phyloP scores from a whole-genome alignment of 2,329 filamentous ascomycete species.

The Ophiostoma triangulosporum region DNA sequence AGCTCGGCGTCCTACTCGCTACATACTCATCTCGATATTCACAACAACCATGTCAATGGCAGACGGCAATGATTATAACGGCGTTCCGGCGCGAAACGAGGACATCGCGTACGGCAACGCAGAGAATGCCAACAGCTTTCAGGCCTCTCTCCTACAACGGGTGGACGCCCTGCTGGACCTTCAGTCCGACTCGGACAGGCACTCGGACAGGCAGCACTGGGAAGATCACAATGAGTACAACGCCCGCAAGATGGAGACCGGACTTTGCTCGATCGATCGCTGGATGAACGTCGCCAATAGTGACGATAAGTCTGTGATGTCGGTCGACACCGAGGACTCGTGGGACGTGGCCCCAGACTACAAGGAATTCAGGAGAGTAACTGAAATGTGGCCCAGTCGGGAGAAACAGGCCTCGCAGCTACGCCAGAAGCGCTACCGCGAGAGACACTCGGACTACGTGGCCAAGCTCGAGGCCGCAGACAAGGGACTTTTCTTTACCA shows the following conservation, averaged over 20 bases:
- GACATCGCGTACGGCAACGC: neutral
- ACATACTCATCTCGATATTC: too few species aligned
- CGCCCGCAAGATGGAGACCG: too few species aligned
- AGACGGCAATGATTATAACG: neutral
- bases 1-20: too few species aligned
- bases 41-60: neutral
- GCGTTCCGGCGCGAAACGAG: neutral
- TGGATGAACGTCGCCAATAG: neutral
- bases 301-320: neutral
- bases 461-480: neutral
- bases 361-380: too few species aligned
- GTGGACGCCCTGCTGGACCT: neutral
- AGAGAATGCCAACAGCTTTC: neutral
- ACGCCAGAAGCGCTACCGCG: neutral
- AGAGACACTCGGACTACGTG: neutral
- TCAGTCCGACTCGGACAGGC: too few species aligned
- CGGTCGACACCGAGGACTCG: neutral
- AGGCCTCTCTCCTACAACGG: too few species aligned
- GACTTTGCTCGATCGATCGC: too few species aligned
- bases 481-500: slow-evolving; percentile 4
- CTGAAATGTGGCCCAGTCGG: too few species aligned
- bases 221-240: too few species aligned
- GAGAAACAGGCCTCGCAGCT: too few species aligned
- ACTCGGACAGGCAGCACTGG: too few species aligned
- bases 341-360: neutral